Base-by-base conservation (phyloP, 441 rosid genomes). In the Raphanus hybrid region DNA sequence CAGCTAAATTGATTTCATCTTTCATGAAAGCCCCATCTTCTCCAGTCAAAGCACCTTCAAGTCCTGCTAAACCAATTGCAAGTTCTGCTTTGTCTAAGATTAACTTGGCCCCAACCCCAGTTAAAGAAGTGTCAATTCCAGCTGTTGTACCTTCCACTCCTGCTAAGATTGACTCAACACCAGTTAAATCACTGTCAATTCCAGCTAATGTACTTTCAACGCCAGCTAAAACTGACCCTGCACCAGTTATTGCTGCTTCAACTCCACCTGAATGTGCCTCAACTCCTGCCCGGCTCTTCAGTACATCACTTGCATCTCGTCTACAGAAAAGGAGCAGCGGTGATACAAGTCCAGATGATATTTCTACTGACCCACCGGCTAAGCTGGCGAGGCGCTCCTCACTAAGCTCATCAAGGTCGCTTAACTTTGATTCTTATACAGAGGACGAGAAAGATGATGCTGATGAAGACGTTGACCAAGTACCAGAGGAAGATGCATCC, bases 201-300 rank as follows among this genome's bases (percentile, higher is more conserved):
- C 84, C 89, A 4, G 63, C 67, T 54, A 54, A 3, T 0, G 2
- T 50, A 20, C 77, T 52, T 20, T 66, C 72, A 57, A 93, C 97
- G 65, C 96, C 97, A 3, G 89, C 83, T 39, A 88, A 86, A 78
- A 70, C 80, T 16, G 87, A 64, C 45, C 78, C 84, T 6, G 83
- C 87, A 73, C 93, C 52, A 60, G 83, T 70, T 16, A 27, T 64
- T 54, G 60, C 67, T 27, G 81, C 83, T 41, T 71, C 89, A 41
- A 93, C 95, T 82, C 96, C 97, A 45, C 89, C 87, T 16, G 88
- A 88, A 75, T 82, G 81, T 50, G 86, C 73, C 67, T 84, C 84
- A 50, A 87, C 97, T 75, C 93, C 97, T 15, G 72, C 82, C 12
- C 67, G 86, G 66, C 39, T 86, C 29, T 75, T 75, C 85, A 81